These are phyloP conservation scores for Leishmania arabica DNA, from an alignment of 208 protist species.

Conservation along the genomic window DNA sequence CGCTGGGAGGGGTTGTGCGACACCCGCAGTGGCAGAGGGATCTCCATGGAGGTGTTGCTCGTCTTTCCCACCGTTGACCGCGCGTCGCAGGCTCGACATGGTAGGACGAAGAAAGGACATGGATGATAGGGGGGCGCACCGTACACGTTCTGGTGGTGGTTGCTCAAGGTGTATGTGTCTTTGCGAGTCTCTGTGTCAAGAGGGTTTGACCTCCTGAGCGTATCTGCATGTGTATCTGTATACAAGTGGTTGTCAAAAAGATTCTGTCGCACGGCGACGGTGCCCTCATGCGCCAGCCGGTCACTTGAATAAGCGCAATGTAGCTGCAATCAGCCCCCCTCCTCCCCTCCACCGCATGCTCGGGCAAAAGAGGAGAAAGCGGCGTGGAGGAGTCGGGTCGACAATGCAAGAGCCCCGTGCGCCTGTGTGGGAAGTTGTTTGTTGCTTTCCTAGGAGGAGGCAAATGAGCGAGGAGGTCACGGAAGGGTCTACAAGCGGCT, in stretches of 20 bases:
- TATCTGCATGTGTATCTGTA: neutral
- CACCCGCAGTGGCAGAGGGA: neutral
- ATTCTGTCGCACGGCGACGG: neutral
- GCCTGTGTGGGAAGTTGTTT: neutral
- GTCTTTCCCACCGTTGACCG: constrained; percentile 12
- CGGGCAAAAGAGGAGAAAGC: neutral
- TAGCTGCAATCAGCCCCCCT: neutral
- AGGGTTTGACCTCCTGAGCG: neutral
- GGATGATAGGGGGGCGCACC: neutral
- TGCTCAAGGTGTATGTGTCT: constrained; percentile 1
- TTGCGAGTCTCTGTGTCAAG: neutral
- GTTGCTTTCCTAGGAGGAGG: neutral
- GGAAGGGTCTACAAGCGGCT: neutral
- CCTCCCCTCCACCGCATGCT: neutral
- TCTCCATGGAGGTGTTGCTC: constrained; percentile 13
- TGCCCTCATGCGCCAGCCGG: neutral
- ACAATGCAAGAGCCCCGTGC: neutral
- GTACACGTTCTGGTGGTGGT: neutral
- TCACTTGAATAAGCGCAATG: neutral
- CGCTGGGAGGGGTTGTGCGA: neutral
- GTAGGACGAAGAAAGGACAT: constrained; percentile 56
- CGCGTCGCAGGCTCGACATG: constrained; percentile 42
- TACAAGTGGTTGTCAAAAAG: neutral
- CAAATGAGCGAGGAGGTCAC: neutral
- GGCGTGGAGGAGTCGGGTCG: neutral